These are phyloP conservation scores for Populus simonii DNA, from an alignment of 345 rosid species.

Conservation along the genomic window DNA sequence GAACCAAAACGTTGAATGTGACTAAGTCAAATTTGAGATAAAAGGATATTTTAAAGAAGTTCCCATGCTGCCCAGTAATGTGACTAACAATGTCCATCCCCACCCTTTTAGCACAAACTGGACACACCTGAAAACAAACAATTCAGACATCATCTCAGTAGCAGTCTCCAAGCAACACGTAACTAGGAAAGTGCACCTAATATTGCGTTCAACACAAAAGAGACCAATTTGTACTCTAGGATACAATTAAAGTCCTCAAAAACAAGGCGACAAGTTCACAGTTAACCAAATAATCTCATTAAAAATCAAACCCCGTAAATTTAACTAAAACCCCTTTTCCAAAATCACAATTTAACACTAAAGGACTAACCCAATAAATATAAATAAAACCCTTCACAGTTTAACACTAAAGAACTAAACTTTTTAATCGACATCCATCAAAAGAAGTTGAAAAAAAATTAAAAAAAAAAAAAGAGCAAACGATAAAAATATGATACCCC, in stretches of 20 bases:
- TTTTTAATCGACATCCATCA: neutral
- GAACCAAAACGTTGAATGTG: neutral
- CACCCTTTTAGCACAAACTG: constrained; percentile 67
- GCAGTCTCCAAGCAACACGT: neutral
- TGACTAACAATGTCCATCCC: constrained; percentile 72
- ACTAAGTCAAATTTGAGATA: neutral
- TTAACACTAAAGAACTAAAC: neutral
- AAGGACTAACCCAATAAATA: neutral
- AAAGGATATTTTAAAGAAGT: constrained; percentile 77
- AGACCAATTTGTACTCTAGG: neutral
- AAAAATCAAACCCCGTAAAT: neutral
- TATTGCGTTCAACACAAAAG: neutral
- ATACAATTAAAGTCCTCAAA: neutral
- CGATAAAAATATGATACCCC: constrained; percentile 47
- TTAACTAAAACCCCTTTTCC: neutral
- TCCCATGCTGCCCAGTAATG: constrained; percentile 67
- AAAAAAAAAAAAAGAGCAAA: neutral
- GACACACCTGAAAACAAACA: constrained; percentile 57
- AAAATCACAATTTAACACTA: neutral
- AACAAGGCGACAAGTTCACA: neutral
- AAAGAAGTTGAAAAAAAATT: neutral
- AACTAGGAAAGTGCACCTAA: neutral
- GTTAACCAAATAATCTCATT: neutral
- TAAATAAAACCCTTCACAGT: neutral
- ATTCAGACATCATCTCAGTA: constrained; percentile 6